Percentiles rank a stretch among this genome's conserved stretches.
Evolutionary conservation across 2,329 filamentous ascomycete genomes (phyloP).

Genomic region (Stachybotrys chartarum): DNA sequence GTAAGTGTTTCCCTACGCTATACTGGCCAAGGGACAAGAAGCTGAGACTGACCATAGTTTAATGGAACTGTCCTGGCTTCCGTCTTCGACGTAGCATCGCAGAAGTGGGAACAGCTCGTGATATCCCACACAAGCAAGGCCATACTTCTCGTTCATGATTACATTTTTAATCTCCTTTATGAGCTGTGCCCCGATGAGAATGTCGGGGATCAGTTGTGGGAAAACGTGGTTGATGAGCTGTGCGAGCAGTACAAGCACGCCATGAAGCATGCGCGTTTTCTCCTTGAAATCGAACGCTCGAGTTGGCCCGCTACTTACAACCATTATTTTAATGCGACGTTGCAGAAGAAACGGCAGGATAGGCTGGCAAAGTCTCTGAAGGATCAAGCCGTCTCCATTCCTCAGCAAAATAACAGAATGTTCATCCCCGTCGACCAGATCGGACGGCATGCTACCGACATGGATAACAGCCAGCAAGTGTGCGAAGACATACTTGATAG

Average conservation of each 20-base stretch:
- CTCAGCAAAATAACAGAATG: not conserved
- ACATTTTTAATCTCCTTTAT: slow-evolving; percentile 36
- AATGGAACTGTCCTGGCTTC: slow-evolving; percentile 30
- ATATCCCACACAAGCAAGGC: slow-evolving; percentile 42
- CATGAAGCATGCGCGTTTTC: slow-evolving; percentile 39
- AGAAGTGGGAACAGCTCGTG: slow-evolving; percentile 43
- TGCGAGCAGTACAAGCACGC: slow-evolving; percentile 36
- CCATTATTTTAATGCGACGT: slow-evolving; percentile 39
- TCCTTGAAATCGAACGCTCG: slow-evolving; percentile 43
- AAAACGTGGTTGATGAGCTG: slow-evolving; percentile 38
- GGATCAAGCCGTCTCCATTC: not conserved
- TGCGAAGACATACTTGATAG: slow-evolving; percentile 49
- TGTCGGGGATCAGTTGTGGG: slow-evolving; percentile 34
- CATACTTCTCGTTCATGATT: slow-evolving; percentile 44
- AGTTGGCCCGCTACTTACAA: slow-evolving; percentile 43
- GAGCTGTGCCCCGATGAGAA: slow-evolving; percentile 33
- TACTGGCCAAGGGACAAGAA: not conserved
- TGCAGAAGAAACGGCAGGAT: slow-evolving; percentile 16
- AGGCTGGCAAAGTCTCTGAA: slow-evolving; percentile 2
- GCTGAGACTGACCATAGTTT: slow-evolving; percentile 18
- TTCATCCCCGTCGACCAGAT: not conserved
- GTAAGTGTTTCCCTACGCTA: slow-evolving; percentile 3
- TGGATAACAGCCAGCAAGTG: not conserved
- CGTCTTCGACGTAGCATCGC: slow-evolving; percentile 45
- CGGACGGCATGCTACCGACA: not conserved